phyloP scores from a whole-genome alignment of 129 eudicot genomes.

The Sambucus nigra region DNA sequence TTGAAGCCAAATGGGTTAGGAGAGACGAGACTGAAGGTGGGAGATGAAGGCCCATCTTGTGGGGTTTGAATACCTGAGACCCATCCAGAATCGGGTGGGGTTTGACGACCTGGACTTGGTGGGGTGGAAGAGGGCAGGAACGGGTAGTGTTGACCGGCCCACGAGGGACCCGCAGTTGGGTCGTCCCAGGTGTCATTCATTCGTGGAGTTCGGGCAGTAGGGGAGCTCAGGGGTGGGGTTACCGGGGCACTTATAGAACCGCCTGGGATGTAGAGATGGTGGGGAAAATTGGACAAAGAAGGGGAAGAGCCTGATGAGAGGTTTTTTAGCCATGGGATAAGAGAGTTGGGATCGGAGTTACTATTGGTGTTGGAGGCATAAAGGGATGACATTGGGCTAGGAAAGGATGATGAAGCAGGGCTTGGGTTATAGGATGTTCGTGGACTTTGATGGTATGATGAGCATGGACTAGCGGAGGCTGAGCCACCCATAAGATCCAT shows the following conservation, averaged over 20 bases:
- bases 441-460: conserved; percentile 90
- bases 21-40: conserved; percentile 83
- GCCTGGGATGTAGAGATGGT: conserved; percentile 69
- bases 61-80: conserved; percentile 77
- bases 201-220: conserved; percentile 74
- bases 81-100: conserved; percentile 86
- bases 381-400: conserved; percentile 58
- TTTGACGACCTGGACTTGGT: conserved; percentile 81
- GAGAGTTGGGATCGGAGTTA: conserved; percentile 65
- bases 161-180: conserved; percentile 36
- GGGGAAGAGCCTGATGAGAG: conserved; percentile 60
- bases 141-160: conserved; percentile 51
- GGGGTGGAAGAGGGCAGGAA: conserved; percentile 80
- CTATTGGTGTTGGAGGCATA: conserved; percentile 30
- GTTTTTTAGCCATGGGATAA: conserved; percentile 90
- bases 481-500: conserved; percentile 62
- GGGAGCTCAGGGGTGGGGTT: conserved; percentile 91
- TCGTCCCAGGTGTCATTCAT: conserved; percentile 44
- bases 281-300: conserved; percentile 59
- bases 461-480: conserved; percentile 66
- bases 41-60: conserved; percentile 78
- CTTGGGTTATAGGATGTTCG: conserved; percentile 74
- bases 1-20: conserved; percentile 59
- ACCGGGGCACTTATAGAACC: conserved; percentile 94
- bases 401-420: conserved; percentile 79